Conservation (phyloP, 2,329 filamentous ascomycete genomes). For the Paecilomyces niveus region DNA sequence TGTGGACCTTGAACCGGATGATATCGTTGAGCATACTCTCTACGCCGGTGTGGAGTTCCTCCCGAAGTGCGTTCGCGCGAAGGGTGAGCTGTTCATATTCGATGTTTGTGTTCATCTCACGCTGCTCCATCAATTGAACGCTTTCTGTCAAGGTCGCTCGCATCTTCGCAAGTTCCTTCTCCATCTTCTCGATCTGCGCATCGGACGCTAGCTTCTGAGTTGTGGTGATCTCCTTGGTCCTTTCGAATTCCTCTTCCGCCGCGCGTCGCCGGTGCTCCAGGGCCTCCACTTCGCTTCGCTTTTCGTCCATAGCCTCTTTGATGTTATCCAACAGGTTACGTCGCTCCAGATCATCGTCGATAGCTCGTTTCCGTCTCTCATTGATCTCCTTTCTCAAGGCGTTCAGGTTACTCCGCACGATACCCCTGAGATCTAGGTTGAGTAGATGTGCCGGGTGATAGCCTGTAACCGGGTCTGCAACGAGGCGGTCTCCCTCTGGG, state of each 20-base stretch:
- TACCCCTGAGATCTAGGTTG: slow-evolving; percentile 78
- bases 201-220: slow-evolving; percentile 85
- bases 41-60: slow-evolving; percentile 95
- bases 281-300: slow-evolving; percentile 83
- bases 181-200: slow-evolving; percentile 96
- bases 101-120: slow-evolving; percentile 93
- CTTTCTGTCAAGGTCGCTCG: slow-evolving; percentile 73
- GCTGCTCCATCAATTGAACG: slow-evolving; percentile 85
- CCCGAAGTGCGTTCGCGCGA: slow-evolving; percentile 73
- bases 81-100: slow-evolving; percentile 93
- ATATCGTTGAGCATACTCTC: slow-evolving; percentile 95
- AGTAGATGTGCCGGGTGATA: slow-evolving; percentile 86
- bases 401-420: slow-evolving; percentile 71
- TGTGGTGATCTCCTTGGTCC: slow-evolving; percentile 78
- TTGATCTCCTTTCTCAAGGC: slow-evolving; percentile 80
- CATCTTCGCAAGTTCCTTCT: slow-evolving; percentile 96
- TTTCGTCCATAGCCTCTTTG: slow-evolving; percentile 95
- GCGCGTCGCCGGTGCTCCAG: slow-evolving; percentile 81
- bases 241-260: slow-evolving; percentile 89
- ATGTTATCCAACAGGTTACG: slow-evolving; percentile 90
- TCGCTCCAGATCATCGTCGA: slow-evolving; percentile 90
- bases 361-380: slow-evolving; percentile 72
- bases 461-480: slow-evolving; percentile 74
- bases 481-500: slow-evolving; percentile 63
- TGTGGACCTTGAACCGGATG: slow-evolving; percentile 96